phyloP scores from a whole-genome alignment of 805 yeast genomes.

The Candida nemodendra region DNA sequence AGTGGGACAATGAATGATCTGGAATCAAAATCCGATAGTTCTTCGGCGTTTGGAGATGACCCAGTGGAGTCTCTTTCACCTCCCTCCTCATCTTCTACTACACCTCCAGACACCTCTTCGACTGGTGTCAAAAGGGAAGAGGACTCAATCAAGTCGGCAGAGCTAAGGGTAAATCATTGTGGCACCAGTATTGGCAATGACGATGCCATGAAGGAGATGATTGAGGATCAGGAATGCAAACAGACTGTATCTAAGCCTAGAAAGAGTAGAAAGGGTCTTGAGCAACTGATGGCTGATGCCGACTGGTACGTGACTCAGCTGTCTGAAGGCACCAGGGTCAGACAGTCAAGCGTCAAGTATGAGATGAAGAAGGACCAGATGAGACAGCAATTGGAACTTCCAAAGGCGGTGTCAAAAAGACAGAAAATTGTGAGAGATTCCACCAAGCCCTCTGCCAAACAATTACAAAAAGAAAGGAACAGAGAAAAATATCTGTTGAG shows the following conservation, averaged over 20 bases:
- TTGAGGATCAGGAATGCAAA: not conserved
- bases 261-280: slow-evolving; percentile 7
- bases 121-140: slow-evolving; percentile 1
- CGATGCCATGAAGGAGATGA: not conserved
- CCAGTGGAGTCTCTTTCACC: slow-evolving; percentile 6
- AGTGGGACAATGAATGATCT: slow-evolving; percentile 3
- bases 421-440: slow-evolving; percentile 1
- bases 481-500: slow-evolving; percentile 3
- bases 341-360: slow-evolving; percentile 15
- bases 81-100: slow-evolving; percentile 6
- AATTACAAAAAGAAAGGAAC: slow-evolving; percentile 3
- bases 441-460: slow-evolving; percentile 3
- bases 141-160: slow-evolving; percentile 2
- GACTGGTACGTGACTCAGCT: slow-evolving; percentile 29
- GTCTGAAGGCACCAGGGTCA: slow-evolving; percentile 6
- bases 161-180: not conserved
- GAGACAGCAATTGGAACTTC: slow-evolving; percentile 2
- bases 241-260: not conserved
- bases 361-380: slow-evolving; percentile 11
- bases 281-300: slow-evolving; percentile 22
- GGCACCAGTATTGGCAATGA: no score
- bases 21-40: slow-evolving; percentile 10
- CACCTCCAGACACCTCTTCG: slow-evolving; percentile 11
- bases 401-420: not conserved
- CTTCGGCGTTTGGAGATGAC: slow-evolving; percentile 13